A percentile compares a stretch with the other conserved stretches of the same genome.
phyloP scores from a whole-genome alignment of 2,329 filamentous ascomycete species.

The Colletotrichum aenigma region DNA sequence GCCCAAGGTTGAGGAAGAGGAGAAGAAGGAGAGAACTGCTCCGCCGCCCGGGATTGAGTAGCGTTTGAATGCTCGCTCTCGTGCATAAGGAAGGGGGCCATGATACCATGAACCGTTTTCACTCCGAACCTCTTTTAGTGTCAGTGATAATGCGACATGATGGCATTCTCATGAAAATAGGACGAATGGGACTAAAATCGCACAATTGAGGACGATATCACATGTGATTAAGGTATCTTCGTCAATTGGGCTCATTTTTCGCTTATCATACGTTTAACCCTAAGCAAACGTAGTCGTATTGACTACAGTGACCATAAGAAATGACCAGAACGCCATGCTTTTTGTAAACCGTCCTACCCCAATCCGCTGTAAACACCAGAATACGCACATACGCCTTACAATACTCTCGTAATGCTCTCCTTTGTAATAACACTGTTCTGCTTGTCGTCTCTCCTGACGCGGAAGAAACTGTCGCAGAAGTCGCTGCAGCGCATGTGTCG shows the following conservation, averaged over 20 bases:
- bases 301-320: neutral
- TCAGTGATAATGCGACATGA: neutral
- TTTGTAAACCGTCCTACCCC: neutral
- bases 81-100: neutral
- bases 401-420: conserved; percentile 61
- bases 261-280: neutral
- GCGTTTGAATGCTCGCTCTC: neutral
- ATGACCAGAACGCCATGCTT: neutral
- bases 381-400: conserved; percentile 26
- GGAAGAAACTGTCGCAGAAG: conserved; percentile 91
- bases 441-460: conserved; percentile 79
- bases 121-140: neutral
- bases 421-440: conserved; percentile 88
- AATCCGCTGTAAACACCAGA: neutral
- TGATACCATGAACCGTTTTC: conserved; percentile 17
- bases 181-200: neutral
- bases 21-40: neutral
- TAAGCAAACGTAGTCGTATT: too few species aligned
- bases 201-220: neutral
- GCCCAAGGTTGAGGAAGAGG: neutral
- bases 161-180: neutral
- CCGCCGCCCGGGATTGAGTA: neutral
- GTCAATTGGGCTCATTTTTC: neutral
- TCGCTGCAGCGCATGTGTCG: conserved; percentile 92
- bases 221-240: neutral